phyloP scores from a whole-genome alignment of 371 early-diverging fungal genomes.

The Mortierella sp. region DNA sequence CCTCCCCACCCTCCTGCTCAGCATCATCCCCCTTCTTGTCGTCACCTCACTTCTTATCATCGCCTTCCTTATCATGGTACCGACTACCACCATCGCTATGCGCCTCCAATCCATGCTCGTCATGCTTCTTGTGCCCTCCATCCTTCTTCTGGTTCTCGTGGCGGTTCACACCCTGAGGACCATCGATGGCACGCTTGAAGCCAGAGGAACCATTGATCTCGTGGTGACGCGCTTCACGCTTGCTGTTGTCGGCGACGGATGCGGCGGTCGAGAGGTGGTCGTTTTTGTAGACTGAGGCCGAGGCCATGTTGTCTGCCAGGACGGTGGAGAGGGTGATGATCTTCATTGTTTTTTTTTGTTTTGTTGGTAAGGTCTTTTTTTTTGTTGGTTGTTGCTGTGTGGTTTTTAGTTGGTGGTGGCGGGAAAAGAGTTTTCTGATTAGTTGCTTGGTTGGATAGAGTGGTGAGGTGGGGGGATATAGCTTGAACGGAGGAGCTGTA shows the following conservation, averaged over 20 bases:
- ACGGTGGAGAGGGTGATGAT: conserved; percentile 31
- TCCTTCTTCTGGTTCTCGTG: conserved; percentile 5
- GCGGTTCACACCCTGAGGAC: conserved; percentile 8
- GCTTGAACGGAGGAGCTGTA: background rate
- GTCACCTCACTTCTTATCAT: background rate
- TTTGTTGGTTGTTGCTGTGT: background rate
- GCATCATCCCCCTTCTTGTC: conserved; percentile 1
- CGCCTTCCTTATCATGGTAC: background rate
- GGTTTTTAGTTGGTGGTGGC: background rate
- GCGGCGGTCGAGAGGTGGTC: background rate
- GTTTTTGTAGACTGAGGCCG: background rate
- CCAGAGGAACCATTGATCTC: background rate
- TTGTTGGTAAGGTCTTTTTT: background rate
- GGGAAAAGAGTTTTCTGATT: background rate
- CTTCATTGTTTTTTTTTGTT: conserved; percentile 27
- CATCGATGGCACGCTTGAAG: background rate
- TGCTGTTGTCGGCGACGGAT: background rate
- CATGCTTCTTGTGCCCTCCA: background rate
- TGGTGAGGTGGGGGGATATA: background rate
- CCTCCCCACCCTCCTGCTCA: background rate
- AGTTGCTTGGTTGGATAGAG: background rate
- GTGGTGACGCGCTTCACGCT: background rate
- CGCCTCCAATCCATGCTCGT: conserved; percentile 1
- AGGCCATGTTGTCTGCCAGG: conserved; percentile 13
- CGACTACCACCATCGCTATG: background rate